Conservation (phyloP, 2,329 filamentous ascomycete genomes). For the Aspergillus ochraceoroseus region DNA sequence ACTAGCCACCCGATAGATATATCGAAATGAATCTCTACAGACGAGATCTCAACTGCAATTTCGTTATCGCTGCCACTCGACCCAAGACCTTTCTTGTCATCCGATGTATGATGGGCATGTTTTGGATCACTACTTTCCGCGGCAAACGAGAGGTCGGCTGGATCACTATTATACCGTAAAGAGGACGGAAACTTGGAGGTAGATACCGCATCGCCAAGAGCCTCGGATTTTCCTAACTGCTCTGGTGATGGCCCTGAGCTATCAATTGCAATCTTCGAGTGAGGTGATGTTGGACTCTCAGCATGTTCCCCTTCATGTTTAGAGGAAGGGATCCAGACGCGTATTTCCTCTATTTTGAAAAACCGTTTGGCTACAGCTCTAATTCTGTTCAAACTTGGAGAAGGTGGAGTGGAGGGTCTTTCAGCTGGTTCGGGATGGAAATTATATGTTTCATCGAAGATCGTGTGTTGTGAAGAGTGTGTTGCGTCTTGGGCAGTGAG, state of each 20-base stretch:
- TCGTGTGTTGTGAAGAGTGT: constrained; percentile 14
- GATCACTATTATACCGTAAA: constrained; percentile 19
- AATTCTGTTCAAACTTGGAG: constrained; percentile 20
- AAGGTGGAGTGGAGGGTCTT: constrained; percentile 17
- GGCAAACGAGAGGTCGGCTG: constrained; percentile 17
- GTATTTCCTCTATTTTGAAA: constrained; percentile 33
- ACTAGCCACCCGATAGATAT: constrained; percentile 42
- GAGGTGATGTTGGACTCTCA: constrained; percentile 10
- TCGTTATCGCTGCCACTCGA: constrained; percentile 10
- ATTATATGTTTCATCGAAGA: constrained; percentile 6
- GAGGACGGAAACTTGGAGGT: constrained; percentile 24
- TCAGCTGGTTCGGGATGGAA: constrained; percentile 15
- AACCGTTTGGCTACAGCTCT: constrained; percentile 35
- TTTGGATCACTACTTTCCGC: constrained; percentile 13
- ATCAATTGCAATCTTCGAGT: constrained; percentile 16
- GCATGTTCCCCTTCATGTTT: constrained; percentile 12
- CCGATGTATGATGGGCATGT: constrained; percentile 5
- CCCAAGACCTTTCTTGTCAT: constrained; percentile 6
- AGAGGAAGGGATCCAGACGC: constrained; percentile 36
- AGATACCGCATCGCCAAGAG: constrained; percentile 23
- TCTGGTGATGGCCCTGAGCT: constrained; percentile 23
- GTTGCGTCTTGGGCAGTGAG: constrained; percentile 21
- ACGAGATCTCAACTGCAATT: constrained; percentile 33
- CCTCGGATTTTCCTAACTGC: constrained; percentile 21
- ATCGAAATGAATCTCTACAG: constrained; percentile 34